Evolutionary conservation across 1,284 basidiomycete species (phyloP), one percentile per base, ranked within the genome.

Genomic region (Sanguinoderma infundibulare): DNA sequence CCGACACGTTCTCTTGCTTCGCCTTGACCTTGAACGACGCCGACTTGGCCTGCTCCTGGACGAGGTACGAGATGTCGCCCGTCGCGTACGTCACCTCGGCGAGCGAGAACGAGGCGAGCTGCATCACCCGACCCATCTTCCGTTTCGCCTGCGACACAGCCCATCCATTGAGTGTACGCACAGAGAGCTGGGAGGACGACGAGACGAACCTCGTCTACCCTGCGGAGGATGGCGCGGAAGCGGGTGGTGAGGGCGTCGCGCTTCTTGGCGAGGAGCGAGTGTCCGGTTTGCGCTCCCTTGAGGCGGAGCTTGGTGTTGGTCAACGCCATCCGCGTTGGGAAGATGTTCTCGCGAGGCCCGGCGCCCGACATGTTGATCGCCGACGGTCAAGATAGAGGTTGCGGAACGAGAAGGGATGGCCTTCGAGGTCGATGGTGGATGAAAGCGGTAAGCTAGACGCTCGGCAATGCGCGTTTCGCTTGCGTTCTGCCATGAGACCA

Each of bases 101-200:
- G 77, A 99, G 90, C 44, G 95, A 97, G 84, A 99, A 98, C 49
- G 96, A 98, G 17, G 98, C 98, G 54, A 98, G 83, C 76, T 99
- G 98, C 89, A 99, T 98, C 32, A 99, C 96, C 66, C 92, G 85
- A 40, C 98, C 98, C 98, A 99, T 99, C 81, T 98, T 96, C 62
- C 96, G 89, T 78, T 99, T 99, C 17, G 98, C 97, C 94, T 96
- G 67, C 20, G 24, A 55, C 32, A 32, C 46, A 10, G 3, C 34
- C 20, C 20, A 14, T n/a, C 12, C 49, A 34, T 24, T 51, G 20
- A 51, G 5, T 24, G 1, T 22, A 30, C 20, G 9, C 24, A 10
- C 10, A n/a, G 14, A 14, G 12, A 10, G 20, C 12, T 22, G 14
- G 34, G n/a, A 51, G 49, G 5, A 15, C 2, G 9, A 5, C 20